Percentiles rank a stretch among this genome's conserved stretches.
Conservation (phyloP, 352 stramenopile genomes). For the Pythium myriotylum region DNA sequence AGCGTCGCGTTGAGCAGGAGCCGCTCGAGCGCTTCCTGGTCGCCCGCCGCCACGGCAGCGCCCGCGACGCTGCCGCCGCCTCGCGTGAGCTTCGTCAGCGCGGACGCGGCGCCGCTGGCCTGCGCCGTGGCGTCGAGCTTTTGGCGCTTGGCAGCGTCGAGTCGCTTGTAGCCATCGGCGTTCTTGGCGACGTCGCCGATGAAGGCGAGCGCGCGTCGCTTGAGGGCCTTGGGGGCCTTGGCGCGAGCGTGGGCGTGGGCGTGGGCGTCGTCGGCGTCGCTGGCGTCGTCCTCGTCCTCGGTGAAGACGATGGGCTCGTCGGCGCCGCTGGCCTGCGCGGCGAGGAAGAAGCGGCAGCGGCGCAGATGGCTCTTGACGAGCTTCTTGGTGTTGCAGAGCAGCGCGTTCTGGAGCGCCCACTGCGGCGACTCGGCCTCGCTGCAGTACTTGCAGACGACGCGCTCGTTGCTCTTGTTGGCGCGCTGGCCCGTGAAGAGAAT, state of each 20-base stretch:
- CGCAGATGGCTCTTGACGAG: conserved; percentile 32
- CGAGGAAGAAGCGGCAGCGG: conserved; percentile 28
- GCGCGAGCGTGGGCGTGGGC: too few relatives aligned
- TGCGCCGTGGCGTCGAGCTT: neutral
- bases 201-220: conserved; percentile 15
- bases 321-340: conserved; percentile 10
- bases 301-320: conserved; percentile 30
- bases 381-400: conserved; percentile 38
- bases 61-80: neutral
- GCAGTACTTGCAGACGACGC: conserved; percentile 33
- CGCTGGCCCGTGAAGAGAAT: conserved; percentile 30
- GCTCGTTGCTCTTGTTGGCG: conserved; percentile 36
- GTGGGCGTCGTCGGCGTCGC: neutral
- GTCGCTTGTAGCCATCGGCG: conserved; percentile 8
- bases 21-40: conserved; percentile 21
- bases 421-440: conserved; percentile 31
- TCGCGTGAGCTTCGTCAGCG: conserved; percentile 14
- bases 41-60: neutral
- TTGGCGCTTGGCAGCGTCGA: conserved; percentile 10
- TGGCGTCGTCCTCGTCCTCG: conserved; percentile 24
- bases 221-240: conserved; percentile 3
- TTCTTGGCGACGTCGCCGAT: conserved; percentile 13
- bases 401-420: conserved; percentile 29
- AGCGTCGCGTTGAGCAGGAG: conserved; percentile 28
- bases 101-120: conserved; percentile 8